Evolutionary conservation across 495 filamentous ascomycete genomes (phyloP), one percentile per base, ranked within the genome.

Genomic region (Pyronema domesticum): DNA sequence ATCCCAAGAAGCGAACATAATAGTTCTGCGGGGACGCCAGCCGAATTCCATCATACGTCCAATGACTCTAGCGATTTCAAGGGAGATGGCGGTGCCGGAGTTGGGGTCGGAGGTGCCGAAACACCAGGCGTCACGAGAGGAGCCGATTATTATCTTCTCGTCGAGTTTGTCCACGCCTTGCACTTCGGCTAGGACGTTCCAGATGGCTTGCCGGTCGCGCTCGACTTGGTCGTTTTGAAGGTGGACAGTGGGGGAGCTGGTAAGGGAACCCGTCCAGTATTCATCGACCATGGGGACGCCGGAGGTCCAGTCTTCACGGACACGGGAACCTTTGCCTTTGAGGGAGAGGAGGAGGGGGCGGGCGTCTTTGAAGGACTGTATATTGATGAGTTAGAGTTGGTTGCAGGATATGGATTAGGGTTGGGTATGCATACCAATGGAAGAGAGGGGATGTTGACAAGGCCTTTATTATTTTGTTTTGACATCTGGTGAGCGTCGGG

Each of bases 1-100:
- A 65, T 98, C 91, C 91, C 93, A 98, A 39, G 84, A 93, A 56
- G 84, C 83, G 66, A 98, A 98, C 62, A 88, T 81, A 61, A 98
- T 93, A 13, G 86, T 89, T 17, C 91, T 81, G 9, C 87, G 73
- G n/a, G 91, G 91, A 18, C 84, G 75, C 91, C 91, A 98, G 49
- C 87, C 88, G 37, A 75, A 76, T 11, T 67, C 69, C 14, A 77
- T 69, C 7, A 98, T 74, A 54, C 85, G 78, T 18, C 86, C 84
- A 64, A 96, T 82, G 55, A 94, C 79, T 37, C 81, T 78, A 8
- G 86, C 76, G 44, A 96, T 74, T 68, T 98, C 93, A 14, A 95
- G 68, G 72, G 95, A 82, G 23, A 95, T 76, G 10, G 91, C 93
- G 0, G 89, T 95, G 11, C 89, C 93, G 49, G 83, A 86, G 54